Conservation (phyloP, 2,329 filamentous ascomycete genomes). For the Talaromyces sp. region DNA sequence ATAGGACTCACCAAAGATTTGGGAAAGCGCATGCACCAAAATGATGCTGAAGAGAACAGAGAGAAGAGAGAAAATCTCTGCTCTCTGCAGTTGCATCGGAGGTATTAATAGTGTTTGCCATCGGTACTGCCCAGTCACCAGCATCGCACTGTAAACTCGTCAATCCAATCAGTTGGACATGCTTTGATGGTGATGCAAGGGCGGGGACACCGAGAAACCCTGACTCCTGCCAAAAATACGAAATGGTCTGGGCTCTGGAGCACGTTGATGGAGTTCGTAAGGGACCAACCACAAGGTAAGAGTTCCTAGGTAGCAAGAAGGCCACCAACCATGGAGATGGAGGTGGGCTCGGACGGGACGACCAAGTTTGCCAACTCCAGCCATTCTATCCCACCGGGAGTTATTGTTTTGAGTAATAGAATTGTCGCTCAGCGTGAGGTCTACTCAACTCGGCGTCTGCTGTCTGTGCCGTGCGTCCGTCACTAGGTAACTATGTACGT, state of each 20-base stretch:
- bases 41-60: neutral
- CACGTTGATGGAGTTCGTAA: neutral
- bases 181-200: neutral
- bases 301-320: slow-evolving; percentile 2
- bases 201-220: neutral
- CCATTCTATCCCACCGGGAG: neutral
- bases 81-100: neutral
- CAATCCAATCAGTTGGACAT: neutral
- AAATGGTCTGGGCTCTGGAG: neutral
- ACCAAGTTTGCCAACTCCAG: slow-evolving; percentile 9
- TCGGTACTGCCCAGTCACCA: neutral
- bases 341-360: slow-evolving; percentile 7
- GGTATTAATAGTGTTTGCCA: slow-evolving; percentile 7
- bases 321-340: slow-evolving; percentile 4
- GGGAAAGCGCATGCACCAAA: neutral
- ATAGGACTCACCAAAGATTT: neutral
- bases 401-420: slow-evolving; percentile 3
- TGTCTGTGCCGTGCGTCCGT: neutral
- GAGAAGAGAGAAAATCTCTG: neutral
- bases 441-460: neutral
- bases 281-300: slow-evolving; percentile 8
- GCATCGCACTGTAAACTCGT: neutral
- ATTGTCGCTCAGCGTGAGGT: neutral
- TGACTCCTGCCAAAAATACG: neutral
- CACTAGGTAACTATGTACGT: neutral